Conservation (phyloP, 257 asterid genomes). For the Salvia hispanica region DNA sequence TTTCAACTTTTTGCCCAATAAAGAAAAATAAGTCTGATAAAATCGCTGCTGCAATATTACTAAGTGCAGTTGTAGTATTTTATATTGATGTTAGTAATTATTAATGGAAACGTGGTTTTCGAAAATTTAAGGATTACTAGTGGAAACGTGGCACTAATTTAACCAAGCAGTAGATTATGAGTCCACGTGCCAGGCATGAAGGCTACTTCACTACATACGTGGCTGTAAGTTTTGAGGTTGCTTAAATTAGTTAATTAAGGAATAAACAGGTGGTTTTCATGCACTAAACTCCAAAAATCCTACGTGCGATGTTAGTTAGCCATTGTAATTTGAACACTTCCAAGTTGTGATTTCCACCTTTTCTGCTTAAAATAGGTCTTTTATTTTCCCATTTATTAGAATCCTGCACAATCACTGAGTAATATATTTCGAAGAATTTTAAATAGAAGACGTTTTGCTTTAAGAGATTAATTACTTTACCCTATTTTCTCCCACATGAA, state of each 20-base stretch:
- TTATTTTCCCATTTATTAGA: not conserved
- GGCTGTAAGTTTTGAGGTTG: slow-evolving; percentile 18
- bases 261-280: slow-evolving; percentile 29
- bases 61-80: too few relatives aligned
- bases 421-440: too few relatives aligned
- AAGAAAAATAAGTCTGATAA: not conserved
- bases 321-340: slow-evolving; percentile 16
- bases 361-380: slow-evolving; percentile 22
- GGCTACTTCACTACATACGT: slow-evolving; percentile 12
- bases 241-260: slow-evolving; percentile 29
- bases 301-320: slow-evolving; percentile 29
- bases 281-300: slow-evolving; percentile 38
- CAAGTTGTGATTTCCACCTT: slow-evolving; percentile 13
- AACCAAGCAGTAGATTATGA: not conserved
- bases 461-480: too few relatives aligned
- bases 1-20: slow-evolving; percentile 18
- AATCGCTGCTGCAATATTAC: too few relatives aligned
- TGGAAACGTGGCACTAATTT: slow-evolving; percentile 29
- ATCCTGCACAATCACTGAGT: too few relatives aligned
- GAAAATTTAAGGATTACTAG: not conserved
- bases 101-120: slow-evolving; percentile 25
- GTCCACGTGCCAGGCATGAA: slow-evolving; percentile 28
- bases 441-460: too few relatives aligned
- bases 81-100: not conserved
- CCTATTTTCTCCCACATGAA: too few relatives aligned